Percentiles rank a stretch among this genome's conserved stretches.
These are phyloP conservation scores for Diutina neorugosa DNA, from an alignment of 1,139 yeast species.

Conservation along the genomic window DNA sequence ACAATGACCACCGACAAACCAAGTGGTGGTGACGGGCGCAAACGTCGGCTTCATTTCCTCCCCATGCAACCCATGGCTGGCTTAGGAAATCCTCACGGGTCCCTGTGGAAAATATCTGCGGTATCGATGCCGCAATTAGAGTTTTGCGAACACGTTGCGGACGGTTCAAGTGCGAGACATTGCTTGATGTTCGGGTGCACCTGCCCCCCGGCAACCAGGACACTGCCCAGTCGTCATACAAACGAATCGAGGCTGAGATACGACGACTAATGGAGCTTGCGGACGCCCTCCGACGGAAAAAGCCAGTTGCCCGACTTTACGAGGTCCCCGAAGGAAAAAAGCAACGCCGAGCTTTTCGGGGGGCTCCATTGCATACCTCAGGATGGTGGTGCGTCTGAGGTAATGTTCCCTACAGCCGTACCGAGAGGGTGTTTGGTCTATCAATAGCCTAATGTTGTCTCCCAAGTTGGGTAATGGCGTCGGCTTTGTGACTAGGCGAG, in stretches of 20 bases:
- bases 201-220: background rate
- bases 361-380: background rate
- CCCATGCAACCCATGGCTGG: background rate
- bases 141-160: background rate
- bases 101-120: background rate
- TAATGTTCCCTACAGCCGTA: background rate
- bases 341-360: background rate
- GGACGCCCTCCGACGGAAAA: too few relatives aligned
- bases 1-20: background rate
- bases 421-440: background rate
- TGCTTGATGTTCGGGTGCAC: background rate
- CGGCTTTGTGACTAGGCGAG: too few relatives aligned
- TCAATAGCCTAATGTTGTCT: too few relatives aligned
- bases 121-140: background rate
- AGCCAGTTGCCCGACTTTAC: background rate
- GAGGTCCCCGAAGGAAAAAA: background rate
- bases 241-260: too few relatives aligned
- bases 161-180: background rate
- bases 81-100: background rate
- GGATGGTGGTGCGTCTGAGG: background rate
- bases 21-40: background rate
- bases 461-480: too few relatives aligned
- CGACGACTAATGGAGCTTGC: too few relatives aligned
- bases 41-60: background rate
- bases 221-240: background rate